A percentile compares a stretch with the other conserved stretches of the same genome.
These are phyloP conservation scores for Oxalis stricta DNA, from an alignment of 441 rosid genomes.

Conservation along the genomic window DNA sequence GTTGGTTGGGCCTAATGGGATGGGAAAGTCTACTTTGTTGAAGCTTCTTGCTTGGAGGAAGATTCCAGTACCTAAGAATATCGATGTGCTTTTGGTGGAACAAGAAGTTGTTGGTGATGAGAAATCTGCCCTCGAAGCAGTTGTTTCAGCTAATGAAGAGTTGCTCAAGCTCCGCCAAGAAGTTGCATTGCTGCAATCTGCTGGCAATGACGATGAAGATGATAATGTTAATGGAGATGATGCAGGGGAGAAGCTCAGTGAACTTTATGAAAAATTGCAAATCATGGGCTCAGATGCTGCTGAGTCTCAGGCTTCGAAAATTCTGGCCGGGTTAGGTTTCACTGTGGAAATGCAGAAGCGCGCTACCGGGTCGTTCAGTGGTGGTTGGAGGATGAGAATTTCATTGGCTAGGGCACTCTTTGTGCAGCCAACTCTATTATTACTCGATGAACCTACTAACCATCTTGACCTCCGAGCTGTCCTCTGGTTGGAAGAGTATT, in stretches of 20 bases:
- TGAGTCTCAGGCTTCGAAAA: slow-evolving; percentile 86
- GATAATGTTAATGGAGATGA: slow-evolving; percentile 31
- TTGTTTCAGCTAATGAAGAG: slow-evolving; percentile 84
- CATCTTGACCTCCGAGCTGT: slow-evolving; percentile 93
- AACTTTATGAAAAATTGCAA: slow-evolving; percentile 69
- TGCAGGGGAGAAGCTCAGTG: slow-evolving; percentile 66
- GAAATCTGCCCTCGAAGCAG: slow-evolving; percentile 65
- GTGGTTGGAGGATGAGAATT: slow-evolving; percentile 98
- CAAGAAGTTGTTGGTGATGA: slow-evolving; percentile 90
- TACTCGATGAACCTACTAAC: slow-evolving; percentile 71
- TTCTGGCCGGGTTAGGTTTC: slow-evolving; percentile 88
- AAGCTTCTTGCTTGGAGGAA: slow-evolving; percentile 96
- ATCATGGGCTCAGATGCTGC: slow-evolving; percentile 85
- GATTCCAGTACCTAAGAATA: slow-evolving; percentile 86
- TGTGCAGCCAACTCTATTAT: slow-evolving; percentile 65
- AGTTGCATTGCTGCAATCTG: slow-evolving; percentile 40
- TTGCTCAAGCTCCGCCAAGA: slow-evolving; percentile 51
- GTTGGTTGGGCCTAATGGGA: slow-evolving; percentile 85
- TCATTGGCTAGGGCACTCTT: slow-evolving; percentile 90
- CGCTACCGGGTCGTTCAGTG: slow-evolving; percentile 56
- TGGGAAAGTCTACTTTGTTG: slow-evolving; percentile 80
- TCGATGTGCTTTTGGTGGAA: slow-evolving; percentile 88
- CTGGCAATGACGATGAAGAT: slow-evolving; percentile 19
- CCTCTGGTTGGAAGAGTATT: slow-evolving; percentile 83
- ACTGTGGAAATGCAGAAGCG: slow-evolving; percentile 78